Conservation (phyloP, 2,329 filamentous ascomycete species). For the Rhynchosporium graminicola region DNA sequence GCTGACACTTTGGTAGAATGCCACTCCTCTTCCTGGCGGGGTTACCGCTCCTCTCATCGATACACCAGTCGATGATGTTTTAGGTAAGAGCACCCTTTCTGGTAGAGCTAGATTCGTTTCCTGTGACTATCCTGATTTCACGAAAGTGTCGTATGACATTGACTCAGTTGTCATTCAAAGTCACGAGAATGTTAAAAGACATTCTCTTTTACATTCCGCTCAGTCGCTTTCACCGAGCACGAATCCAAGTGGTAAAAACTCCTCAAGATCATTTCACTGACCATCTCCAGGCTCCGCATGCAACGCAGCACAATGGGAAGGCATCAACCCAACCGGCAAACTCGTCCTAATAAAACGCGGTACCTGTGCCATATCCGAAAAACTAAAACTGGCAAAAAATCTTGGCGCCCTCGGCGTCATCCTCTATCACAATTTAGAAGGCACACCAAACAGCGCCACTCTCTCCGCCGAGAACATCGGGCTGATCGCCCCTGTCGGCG, state of each 20-base stretch:
- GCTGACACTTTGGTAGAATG: neutral
- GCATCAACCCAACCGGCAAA: constrained; percentile 40
- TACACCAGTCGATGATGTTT: constrained; percentile 5
- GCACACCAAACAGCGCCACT: constrained; percentile 15
- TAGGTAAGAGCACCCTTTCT: neutral
- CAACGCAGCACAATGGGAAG: constrained; percentile 7
- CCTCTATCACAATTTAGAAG: constrained; percentile 18
- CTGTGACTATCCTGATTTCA: too few species aligned
- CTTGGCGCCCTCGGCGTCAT: constrained; percentile 59
- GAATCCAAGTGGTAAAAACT: neutral
- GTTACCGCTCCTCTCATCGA: constrained; percentile 8
- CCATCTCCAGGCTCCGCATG: neutral
- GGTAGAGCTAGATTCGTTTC: too few species aligned
- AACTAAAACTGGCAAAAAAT: constrained; percentile 53
- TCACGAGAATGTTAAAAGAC: too few species aligned
- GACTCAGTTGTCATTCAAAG: too few species aligned
- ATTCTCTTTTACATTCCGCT: too few species aligned
- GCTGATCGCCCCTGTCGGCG: constrained; percentile 2
- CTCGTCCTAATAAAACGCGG: constrained; percentile 58
- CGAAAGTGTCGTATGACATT: too few species aligned
- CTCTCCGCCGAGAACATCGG: constrained; percentile 17
- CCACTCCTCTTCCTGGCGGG: constrained; percentile 3
- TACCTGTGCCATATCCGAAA: constrained; percentile 55
- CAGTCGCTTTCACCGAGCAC: too few species aligned
- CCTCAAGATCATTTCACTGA: neutral